These are phyloP conservation scores for Neonectria coccinea DNA, from an alignment of 2,329 filamentous ascomycete genomes.

Conservation along the genomic window DNA sequence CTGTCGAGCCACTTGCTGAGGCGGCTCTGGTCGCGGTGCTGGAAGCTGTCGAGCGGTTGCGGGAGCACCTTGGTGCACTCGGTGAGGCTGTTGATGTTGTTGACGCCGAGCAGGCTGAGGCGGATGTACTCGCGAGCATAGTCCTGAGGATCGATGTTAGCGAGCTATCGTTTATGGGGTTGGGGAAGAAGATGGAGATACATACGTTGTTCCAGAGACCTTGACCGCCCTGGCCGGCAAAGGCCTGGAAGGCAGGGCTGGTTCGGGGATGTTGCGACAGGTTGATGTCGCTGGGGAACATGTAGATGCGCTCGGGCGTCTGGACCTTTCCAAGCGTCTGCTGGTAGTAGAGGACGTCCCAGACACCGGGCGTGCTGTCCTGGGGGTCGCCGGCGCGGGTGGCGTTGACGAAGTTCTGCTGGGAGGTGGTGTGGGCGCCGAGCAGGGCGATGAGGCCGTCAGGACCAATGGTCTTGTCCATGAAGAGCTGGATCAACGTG, in stretches of 20 bases:
- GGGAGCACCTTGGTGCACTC: slow-evolving; percentile 67
- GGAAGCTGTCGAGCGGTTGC: slow-evolving; percentile 36
- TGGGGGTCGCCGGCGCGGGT: slow-evolving; percentile 58
- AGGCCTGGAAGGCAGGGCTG: slow-evolving; percentile 52
- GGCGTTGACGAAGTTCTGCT: slow-evolving; percentile 59
- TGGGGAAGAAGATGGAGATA: not conserved
- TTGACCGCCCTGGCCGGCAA: slow-evolving; percentile 51
- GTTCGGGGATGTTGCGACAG: slow-evolving; percentile 54
- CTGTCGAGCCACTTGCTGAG: slow-evolving; percentile 47
- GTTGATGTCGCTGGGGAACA: slow-evolving; percentile 56
- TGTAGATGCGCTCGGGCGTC: slow-evolving; percentile 53
- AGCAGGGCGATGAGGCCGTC: slow-evolving; percentile 65
- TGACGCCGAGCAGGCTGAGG: slow-evolving; percentile 65
- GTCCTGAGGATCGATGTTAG: slow-evolving; percentile 49
- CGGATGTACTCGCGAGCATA: slow-evolving; percentile 66
- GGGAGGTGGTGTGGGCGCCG: slow-evolving; percentile 65
- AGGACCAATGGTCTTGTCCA: slow-evolving; percentile 64
- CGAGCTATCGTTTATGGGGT: not conserved
- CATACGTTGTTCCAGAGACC: slow-evolving; percentile 56
- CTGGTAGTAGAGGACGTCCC: slow-evolving; percentile 65
- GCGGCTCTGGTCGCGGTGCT: slow-evolving; percentile 35
- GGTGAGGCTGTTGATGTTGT: slow-evolving; percentile 66
- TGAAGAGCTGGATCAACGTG: slow-evolving; percentile 61
- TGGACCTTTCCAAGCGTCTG: slow-evolving; percentile 49
- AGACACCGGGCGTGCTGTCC: slow-evolving; percentile 64